Evolutionary conservation across 1,139 yeast species (phyloP).

Genomic region (Saccharomyces hybrid): DNA sequence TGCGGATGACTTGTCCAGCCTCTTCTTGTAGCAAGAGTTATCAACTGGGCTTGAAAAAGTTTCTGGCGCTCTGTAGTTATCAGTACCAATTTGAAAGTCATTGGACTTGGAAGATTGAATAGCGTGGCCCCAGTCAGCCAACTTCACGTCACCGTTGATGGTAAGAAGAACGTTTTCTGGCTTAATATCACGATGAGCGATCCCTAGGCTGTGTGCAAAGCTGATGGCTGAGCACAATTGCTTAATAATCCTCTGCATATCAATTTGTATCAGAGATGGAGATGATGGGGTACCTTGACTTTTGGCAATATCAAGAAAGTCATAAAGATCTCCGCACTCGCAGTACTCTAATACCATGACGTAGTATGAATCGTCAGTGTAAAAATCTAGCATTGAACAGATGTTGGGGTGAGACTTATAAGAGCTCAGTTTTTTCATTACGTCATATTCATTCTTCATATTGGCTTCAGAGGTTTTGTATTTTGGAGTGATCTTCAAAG

Average conservation of each 20-base stretch:
- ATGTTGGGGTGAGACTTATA: conserved; percentile 34
- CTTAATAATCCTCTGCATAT: conserved; percentile 44
- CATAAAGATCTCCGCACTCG: conserved; percentile 82
- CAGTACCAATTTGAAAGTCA: conserved; percentile 86
- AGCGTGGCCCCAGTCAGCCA: conserved; percentile 88
- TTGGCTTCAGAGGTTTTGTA: conserved; percentile 11
- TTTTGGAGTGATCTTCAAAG: conserved; percentile 26
- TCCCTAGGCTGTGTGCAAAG: conserved; percentile 62
- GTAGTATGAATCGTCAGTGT: conserved; percentile 43
- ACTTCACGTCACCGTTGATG: conserved; percentile 59
- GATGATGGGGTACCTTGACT: conserved; percentile 12
- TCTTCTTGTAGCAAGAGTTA: conserved; percentile 20
- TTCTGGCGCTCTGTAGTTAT: conserved; percentile 94
- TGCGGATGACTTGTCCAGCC: conserved; percentile 1
- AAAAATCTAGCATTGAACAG: conserved; percentile 60
- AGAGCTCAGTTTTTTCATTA: conserved; percentile 18
- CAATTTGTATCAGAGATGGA: conserved; percentile 40
- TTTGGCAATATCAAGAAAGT: conserved; percentile 39
- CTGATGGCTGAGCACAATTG: conserved; percentile 68
- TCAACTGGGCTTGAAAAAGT: conserved; percentile 27
- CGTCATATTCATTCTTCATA: conserved; percentile 21
- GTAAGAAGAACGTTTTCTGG: conserved; percentile 77
- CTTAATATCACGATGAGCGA: conserved; percentile 79
- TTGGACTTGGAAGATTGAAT: conserved; percentile 50
- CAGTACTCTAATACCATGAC: conserved; percentile 78